phyloP scores from a whole-genome alignment of 2,329 filamentous ascomycete species.

The Graphilbum ipis-grandicollis region DNA sequence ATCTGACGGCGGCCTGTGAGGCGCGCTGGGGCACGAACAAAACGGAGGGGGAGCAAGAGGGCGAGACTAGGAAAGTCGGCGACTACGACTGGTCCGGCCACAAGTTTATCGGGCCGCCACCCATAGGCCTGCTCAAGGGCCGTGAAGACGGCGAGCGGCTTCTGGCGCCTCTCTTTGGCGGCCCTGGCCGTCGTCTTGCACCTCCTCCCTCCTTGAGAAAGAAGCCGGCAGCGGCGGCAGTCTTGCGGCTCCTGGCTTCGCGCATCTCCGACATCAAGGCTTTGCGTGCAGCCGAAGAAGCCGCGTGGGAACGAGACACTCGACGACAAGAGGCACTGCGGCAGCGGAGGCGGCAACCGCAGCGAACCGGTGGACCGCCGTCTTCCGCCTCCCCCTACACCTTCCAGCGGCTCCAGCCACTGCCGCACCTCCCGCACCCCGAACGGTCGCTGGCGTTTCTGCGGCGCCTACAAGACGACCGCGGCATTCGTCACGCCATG shows the following conservation, averaged over 20 bases:
- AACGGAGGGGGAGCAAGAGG: not conserved
- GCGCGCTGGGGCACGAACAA: constrained; percentile 2
- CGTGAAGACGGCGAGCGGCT: constrained; percentile 10
- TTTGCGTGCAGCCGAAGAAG: constrained; percentile 10
- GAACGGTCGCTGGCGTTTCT: constrained; percentile 56
- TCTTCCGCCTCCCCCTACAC: constrained; percentile 31
- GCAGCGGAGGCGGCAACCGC: not conserved
- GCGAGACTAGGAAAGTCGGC: not conserved
- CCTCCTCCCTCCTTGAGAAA: too few relatives aligned
- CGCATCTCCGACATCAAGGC: constrained; percentile 10
- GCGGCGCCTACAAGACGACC: constrained; percentile 59
- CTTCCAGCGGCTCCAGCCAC: constrained; percentile 60
- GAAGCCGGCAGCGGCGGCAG: too few relatives aligned
- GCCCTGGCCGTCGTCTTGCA: too few relatives aligned
- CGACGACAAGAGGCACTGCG: constrained; percentile 4
- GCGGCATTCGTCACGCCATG: constrained; percentile 76
- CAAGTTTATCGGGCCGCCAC: constrained; percentile 13
- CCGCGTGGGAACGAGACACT: constrained; percentile 3
- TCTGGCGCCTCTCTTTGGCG: constrained; percentile 11
- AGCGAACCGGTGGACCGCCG: not conserved
- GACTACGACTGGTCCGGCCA: constrained; percentile 10
- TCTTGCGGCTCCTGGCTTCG: constrained; percentile 16
- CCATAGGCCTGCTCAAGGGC: constrained; percentile 12
- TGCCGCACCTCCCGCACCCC: constrained; percentile 62
- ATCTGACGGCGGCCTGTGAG: constrained; percentile 11